A percentile compares a stretch with the other conserved stretches of the same genome.
Conservation (phyloP, 169 alveolate genomes). For the Plasmodium coatneyi region DNA sequence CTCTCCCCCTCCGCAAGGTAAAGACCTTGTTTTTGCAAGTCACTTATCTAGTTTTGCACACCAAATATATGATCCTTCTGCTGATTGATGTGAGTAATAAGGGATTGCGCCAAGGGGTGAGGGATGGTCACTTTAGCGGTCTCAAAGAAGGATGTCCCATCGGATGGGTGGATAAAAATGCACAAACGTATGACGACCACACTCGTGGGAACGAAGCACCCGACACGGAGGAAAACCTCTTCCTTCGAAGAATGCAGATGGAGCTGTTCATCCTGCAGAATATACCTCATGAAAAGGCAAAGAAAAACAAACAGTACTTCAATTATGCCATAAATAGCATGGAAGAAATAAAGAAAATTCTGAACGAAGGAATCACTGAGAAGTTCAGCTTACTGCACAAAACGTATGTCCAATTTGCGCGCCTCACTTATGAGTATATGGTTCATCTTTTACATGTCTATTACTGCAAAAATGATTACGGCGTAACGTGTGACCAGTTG, state of each 20-base stretch:
- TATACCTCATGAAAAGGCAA: constrained; percentile 5
- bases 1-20: constrained; percentile 13
- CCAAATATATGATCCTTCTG: constrained; percentile 49
- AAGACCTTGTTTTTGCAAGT: constrained; percentile 10
- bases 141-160: background rate
- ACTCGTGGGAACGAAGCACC: background rate
- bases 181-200: background rate
- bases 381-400: constrained; percentile 20
- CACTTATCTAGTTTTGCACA: constrained; percentile 28
- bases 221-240: background rate
- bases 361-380: constrained; percentile 9
- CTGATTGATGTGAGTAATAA: background rate
- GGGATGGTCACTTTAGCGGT: background rate
- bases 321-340: constrained; percentile 41
- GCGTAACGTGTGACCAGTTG: constrained; percentile 1
- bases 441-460: constrained; percentile 19
- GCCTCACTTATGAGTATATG: constrained; percentile 34
- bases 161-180: background rate
- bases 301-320: constrained; percentile 36
- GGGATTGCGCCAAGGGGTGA: background rate
- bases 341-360: constrained; percentile 27
- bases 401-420: constrained; percentile 16
- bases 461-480: constrained; percentile 29
- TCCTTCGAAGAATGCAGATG: constrained; percentile 24
- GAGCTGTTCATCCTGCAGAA: constrained; percentile 61